phyloP scores from a whole-genome alignment of 768 basidiomycete genomes.

The Gloeophyllum trabeum region DNA sequence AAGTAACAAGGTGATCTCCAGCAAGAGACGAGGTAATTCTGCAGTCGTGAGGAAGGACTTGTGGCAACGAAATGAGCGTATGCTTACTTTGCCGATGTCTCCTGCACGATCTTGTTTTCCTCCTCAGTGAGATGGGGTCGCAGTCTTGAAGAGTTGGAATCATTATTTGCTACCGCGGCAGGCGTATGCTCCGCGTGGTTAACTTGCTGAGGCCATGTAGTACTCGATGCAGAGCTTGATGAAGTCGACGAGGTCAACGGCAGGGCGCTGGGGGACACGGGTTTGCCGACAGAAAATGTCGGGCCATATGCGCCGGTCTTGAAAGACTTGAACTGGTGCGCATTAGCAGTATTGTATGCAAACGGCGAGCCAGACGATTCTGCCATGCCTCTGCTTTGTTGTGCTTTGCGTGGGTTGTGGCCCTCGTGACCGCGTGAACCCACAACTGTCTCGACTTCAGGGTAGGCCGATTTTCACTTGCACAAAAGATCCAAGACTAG shows the following conservation, averaged over 20 bases:
- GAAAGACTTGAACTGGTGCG: not conserved
- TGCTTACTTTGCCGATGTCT: slow-evolving; percentile 39
- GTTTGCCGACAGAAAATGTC: not conserved
- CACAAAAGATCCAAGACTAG: no score
- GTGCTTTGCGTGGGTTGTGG: slow-evolving; percentile 22
- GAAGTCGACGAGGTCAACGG: not conserved
- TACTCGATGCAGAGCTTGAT: not conserved
- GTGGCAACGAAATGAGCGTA: slow-evolving; percentile 7
- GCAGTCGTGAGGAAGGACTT: slow-evolving; percentile 1
- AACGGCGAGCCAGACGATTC: slow-evolving; percentile 16
- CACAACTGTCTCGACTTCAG: slow-evolving; percentile 14
- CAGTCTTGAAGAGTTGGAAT: slow-evolving; percentile 2
- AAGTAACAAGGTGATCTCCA: slow-evolving; percentile 47
- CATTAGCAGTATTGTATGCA: slow-evolving; percentile 1
- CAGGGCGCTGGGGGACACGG: not conserved
- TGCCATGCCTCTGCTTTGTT: slow-evolving; percentile 22
- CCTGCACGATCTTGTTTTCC: slow-evolving; percentile 35
- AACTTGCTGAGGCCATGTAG: slow-evolving; percentile 6
- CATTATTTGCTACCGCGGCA: slow-evolving; percentile 7
- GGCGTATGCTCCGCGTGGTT: no score
- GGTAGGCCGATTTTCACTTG: no score
- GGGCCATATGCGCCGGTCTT: not conserved
- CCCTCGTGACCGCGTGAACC: slow-evolving; percentile 26
- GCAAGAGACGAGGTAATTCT: slow-evolving; percentile 48
- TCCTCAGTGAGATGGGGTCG: slow-evolving; percentile 27